Evolutionary conservation across 2,329 filamentous ascomycete species (phyloP), one percentile per base, ranked within the genome.

Genomic region (Aspergillus niger): DNA sequence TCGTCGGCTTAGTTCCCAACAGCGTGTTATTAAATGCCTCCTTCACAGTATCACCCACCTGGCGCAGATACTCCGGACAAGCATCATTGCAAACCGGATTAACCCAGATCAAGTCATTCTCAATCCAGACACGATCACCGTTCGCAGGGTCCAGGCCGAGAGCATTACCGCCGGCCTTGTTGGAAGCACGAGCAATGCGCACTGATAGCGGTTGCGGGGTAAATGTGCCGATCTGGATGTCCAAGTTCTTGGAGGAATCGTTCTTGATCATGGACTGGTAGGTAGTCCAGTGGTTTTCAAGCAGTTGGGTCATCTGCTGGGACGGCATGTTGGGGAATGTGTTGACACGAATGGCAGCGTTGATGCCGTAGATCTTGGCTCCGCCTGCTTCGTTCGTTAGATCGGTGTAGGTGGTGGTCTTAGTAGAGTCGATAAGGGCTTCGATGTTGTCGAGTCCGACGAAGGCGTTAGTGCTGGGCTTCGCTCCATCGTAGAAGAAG

Each of bases 401-500:
- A 5, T 58, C 30, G n/a, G 36, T 51, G 26, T 60, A 60, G n/a
- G 36, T 53, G 4, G 55, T 58, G 6, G 55, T 44, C 0, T 60
- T 44, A 3, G 61, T 63, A 5, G 43, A n/a, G 43, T 60, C 51
- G 10, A 58, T n/a, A 7, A 63, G 26, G 4, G 61, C n/a, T 10
- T 56, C 49, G 24, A 63, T 59, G 6, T 48, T 28, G 2, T 63
- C 61, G 3, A 63, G 47, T 3, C 58, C 58, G 7, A 44, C 54
- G 43, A 58, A 63, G n/a, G 61, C 58, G 28, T 51, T 51, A 2
- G 49, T 17, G 22, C 48, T 50, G 2, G 61, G 61, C 0, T 50
- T 51, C 3, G 54, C 36, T 8, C 59, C 61, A 30, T 60, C 59
- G 50, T 63, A 63, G 61, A 63, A 63, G 58, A 55, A 63, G 38